Base-by-base conservation (phyloP, 768 basidiomycete genomes). In the Naganishia randhawae region DNA sequence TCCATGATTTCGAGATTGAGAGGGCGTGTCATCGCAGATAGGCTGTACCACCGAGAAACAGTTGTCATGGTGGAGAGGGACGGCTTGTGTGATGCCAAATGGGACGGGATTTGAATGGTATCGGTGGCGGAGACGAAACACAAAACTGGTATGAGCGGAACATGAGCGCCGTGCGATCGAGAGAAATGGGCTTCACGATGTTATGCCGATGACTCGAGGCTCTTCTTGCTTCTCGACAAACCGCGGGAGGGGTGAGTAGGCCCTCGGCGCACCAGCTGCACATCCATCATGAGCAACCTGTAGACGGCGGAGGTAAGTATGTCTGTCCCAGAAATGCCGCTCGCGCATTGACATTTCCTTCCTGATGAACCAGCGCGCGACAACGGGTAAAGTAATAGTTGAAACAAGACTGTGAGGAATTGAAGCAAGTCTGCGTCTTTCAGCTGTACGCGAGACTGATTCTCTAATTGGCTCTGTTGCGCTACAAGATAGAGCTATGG, bases 351-450 rank as follows among this genome's bases (percentile, higher is more conserved):
- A 65, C 27, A 22, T 17, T 33, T 29, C 41, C 48, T 65, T 35
- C 6, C 17, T 2, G 10, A 8, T n/a, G 25, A 41, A 32, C 29
- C 42, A 80, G 78, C 78, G 77, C 17, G 73, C 91, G 25, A 93
- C 92, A 2, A 84, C 87, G 68, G 93, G 91, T 52, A 86, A 90
- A 67, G 89, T 95, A 45, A 86, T 95, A 42, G 81, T 97, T 61
- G 87, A 92, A 61, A 96, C 93, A 0, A 94, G 91, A 0, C 89
- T 84, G 14, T 93, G 82, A 22, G 92, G 67, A 88, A 94, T 81
- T 84, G 81, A 81, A 70, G 80, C 79, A 50, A 72, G 73, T 66
- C 13, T 13, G 22, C n/a, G 6, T 45, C 25, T 35, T 16, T 19
- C 10, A 19, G 3, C 52, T 13, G 3, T 4, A 14, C 39, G 45